Evolutionary conservation across 345 rosid genomes (phyloP), one percentile per base, ranked within the genome.

Genomic region (Reutealis trisperma): DNA sequence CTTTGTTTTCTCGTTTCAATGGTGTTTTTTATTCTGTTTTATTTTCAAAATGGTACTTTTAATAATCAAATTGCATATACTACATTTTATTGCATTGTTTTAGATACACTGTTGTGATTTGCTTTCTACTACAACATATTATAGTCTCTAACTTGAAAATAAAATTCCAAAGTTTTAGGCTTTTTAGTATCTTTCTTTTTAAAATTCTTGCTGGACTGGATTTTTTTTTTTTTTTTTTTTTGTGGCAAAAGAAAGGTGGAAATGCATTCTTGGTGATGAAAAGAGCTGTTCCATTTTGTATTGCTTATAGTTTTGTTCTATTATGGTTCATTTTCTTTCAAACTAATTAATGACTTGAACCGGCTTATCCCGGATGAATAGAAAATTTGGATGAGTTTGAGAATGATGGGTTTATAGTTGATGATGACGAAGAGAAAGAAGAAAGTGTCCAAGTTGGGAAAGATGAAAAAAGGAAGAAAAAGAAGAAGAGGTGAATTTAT

Each of bases 371-470:
- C 30, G 47, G 41, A 41, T 49, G 59, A 49, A 44, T 60, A 75
- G 78, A 55, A 9, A 66, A 41, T 25, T 63, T 67, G 49, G 73
- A 76, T 58, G 67, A 67, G 57, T 69, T 67, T 63, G 73, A 76
- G 65, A 27, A 22, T 57, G 79, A 76, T 68, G 72, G 44, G 18
- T 76, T 76, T 21, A 44, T 76, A 1, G 67, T 68, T 16, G 67
- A 59, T 45, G 25, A 64, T 66, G 25, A 55, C 6, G 79, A 57
- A 25, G 73, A 67, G 24, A 74, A 76, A 21, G 75, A 12, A 4
- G 52, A 59, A 55, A 66, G n/a, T 44, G 55, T 42, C 21, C 30
- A 41, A 55, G 59, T 44, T 41, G 58, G 24, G 16, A 45, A 65
- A 54, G 51, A n/a, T 34, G 16, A 45, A 49, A 64, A 69, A 44